These are phyloP conservation scores for Dothistroma septosporum DNA, from an alignment of 2,329 filamentous ascomycete species.

Conservation along the genomic window DNA sequence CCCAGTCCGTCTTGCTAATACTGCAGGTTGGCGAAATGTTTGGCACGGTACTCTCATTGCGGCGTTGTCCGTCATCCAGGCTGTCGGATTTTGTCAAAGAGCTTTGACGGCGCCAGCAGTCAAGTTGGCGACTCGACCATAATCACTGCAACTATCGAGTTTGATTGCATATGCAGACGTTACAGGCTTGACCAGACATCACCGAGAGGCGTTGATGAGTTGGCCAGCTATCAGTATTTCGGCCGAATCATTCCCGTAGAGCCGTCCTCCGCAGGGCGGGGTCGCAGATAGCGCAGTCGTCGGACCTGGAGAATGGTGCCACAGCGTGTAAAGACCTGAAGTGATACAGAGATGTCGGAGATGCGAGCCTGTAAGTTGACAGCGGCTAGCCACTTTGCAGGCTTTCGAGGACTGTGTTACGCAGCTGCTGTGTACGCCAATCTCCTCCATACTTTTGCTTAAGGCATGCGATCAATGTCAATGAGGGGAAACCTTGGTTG, in stretches of 20 bases:
- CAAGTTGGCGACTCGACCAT: neutral
- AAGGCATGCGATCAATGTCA: neutral
- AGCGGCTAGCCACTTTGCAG: neutral
- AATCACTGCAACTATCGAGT: neutral
- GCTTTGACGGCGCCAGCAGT: neutral
- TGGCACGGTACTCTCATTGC: neutral
- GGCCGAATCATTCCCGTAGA: neutral
- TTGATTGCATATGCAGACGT: neutral
- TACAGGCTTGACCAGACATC: neutral
- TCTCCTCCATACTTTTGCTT: neutral
- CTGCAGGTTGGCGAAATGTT: neutral
- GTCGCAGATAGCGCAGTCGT: neutral
- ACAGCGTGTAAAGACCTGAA: neutral
- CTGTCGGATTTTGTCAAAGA: neutral
- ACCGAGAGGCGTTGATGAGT: neutral
- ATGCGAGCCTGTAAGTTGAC: neutral
- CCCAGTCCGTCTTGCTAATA: neutral
- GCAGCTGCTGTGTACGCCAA: neutral
- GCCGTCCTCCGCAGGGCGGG: neutral
- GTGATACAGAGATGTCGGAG: neutral
- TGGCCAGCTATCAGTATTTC: neutral
- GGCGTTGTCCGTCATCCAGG: neutral
- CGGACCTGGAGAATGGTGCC: neutral
- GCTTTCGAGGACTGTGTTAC: neutral
- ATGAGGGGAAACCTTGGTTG: neutral